Conservation (phyloP, 495 filamentous ascomycete genomes). For the Talaromyces ruber region DNA sequence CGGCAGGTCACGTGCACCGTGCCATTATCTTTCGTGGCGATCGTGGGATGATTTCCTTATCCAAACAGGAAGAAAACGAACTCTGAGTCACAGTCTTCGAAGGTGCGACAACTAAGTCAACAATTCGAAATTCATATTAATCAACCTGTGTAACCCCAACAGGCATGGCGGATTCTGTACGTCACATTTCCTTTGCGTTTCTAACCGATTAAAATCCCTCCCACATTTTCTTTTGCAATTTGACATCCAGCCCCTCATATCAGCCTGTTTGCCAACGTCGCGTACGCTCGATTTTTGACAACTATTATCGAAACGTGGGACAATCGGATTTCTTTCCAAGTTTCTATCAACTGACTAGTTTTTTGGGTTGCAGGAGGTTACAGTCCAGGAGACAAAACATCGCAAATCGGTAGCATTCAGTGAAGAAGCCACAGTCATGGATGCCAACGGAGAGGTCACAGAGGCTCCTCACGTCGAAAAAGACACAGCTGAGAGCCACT, state of each 20-base stretch:
- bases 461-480: constrained; percentile 60
- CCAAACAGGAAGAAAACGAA: not conserved
- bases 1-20: not conserved
- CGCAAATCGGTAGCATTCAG: constrained; percentile 91
- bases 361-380: constrained; percentile 19
- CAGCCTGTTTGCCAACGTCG: not conserved
- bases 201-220: constrained; percentile 22
- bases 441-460: constrained; percentile 74
- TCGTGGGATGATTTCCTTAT: not conserved
- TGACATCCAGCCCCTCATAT: constrained; percentile 1
- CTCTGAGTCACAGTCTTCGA: not conserved
- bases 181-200: constrained; percentile 34
- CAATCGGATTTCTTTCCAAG: not conserved
- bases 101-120: not conserved
- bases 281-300: not conserved
- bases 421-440: constrained; percentile 73
- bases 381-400: constrained; percentile 32
- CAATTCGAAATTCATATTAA: not conserved
- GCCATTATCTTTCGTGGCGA: not conserved
- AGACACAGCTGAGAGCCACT: constrained; percentile 59
- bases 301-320: not conserved
- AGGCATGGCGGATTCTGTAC: constrained; percentile 42
- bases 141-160: not conserved
- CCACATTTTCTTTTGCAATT: constrained; percentile 30
- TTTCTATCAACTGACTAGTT: not conserved